A percentile compares a stretch with the other conserved stretches of the same genome.
Evolutionary conservation across 306 rosid genomes (phyloP).

Genomic region (Pyrus pyrifolia): DNA sequence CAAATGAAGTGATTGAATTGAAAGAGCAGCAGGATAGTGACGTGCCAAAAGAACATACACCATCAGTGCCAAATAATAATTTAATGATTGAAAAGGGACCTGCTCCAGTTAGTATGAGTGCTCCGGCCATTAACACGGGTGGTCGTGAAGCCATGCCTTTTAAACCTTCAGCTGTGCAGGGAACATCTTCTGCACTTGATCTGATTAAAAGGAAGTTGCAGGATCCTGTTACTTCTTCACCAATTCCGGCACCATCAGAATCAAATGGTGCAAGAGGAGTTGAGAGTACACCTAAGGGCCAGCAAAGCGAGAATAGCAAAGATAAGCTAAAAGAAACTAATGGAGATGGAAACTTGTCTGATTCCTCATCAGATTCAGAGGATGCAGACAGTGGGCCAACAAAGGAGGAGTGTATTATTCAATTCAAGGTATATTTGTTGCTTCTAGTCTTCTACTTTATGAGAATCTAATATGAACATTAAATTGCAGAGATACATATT

Average conservation of each 20-base stretch:
- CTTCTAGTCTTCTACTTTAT: constrained; percentile 6
- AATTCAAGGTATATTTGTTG: constrained; percentile 64
- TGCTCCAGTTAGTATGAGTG: constrained; percentile 58
- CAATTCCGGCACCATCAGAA: constrained; percentile 60
- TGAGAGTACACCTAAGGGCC: constrained; percentile 53
- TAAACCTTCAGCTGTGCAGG: constrained; percentile 43
- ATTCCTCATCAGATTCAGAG: constrained; percentile 92
- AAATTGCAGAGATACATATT: background rate
- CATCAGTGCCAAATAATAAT: constrained; percentile 48
- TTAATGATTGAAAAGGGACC: constrained; percentile 59
- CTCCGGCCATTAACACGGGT: constrained; percentile 85
- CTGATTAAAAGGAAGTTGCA: constrained; percentile 91
- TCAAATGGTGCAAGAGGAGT: constrained; percentile 63
- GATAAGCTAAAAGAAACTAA: constrained; percentile 74
- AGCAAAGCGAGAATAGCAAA: constrained; percentile 57
- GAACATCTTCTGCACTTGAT: constrained; percentile 82
- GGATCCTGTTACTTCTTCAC: constrained; percentile 72
- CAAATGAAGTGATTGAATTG: constrained; percentile 83
- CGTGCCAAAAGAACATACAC: constrained; percentile 44
- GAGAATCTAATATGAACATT: background rate
- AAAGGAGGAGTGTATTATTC: constrained; percentile 77
- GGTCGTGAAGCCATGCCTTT: constrained; percentile 88
- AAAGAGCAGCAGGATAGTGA: constrained; percentile 74
- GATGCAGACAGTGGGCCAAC: constrained; percentile 80
- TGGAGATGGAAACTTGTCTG: constrained; percentile 66